Conservation (phyloP, 140 eudicot genomes). For the Anethum foeniculum region DNA sequence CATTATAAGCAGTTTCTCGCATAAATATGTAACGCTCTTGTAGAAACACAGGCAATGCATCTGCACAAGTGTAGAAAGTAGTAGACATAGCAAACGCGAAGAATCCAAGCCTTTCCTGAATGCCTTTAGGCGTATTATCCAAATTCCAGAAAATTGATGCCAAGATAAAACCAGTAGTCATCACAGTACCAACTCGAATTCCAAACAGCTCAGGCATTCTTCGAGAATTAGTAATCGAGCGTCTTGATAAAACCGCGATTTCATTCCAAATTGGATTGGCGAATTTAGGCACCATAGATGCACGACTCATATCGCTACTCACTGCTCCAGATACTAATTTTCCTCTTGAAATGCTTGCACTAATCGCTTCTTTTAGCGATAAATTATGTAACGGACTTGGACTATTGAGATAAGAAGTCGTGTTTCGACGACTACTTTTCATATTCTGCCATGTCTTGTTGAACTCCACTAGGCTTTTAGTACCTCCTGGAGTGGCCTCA, state of each 20-base stretch:
- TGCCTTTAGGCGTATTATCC: conserved; percentile 29
- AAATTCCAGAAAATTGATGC: conserved; percentile 34
- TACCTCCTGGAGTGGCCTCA: conserved; percentile 29
- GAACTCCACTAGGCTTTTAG: conserved; percentile 22
- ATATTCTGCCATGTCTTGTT: conserved; percentile 20
- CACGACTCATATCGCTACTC: neutral
- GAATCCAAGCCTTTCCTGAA: conserved; percentile 26
- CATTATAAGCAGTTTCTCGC: conserved; percentile 35
- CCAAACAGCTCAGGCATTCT: conserved; percentile 29
- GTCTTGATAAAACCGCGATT: conserved; percentile 15
- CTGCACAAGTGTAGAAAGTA: conserved; percentile 31
- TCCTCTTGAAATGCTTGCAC: conserved; percentile 30
- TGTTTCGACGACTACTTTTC: neutral
- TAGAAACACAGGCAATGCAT: conserved; percentile 31
- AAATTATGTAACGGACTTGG: neutral
- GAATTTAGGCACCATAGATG: conserved; percentile 19
- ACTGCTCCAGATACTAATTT: conserved; percentile 27
- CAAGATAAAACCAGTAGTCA: conserved; percentile 22
- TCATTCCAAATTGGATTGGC: conserved; percentile 34
- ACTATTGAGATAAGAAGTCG: neutral
- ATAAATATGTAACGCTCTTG: conserved; percentile 29
- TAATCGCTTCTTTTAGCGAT: conserved; percentile 31
- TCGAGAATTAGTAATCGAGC: conserved; percentile 26
- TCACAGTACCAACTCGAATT: conserved; percentile 18
- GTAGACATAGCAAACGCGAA: conserved; percentile 31